phyloP scores from a whole-genome alignment of 2,329 filamentous ascomycete genomes.

The Cladophialophora psammophila region DNA sequence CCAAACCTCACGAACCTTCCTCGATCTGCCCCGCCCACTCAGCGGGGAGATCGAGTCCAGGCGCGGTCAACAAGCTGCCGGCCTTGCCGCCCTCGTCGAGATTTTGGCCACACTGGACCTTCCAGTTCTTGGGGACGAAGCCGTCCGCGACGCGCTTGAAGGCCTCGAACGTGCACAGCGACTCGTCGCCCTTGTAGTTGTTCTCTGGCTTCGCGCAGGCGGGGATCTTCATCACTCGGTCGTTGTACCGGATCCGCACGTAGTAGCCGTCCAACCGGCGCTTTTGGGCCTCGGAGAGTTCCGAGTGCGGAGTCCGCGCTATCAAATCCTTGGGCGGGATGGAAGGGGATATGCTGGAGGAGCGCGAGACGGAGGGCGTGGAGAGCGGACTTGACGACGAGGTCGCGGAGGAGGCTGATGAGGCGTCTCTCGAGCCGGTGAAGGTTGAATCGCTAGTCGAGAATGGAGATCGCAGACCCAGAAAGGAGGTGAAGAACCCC shows the following conservation, averaged over 20 bases:
- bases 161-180: conserved; percentile 87
- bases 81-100: conserved; percentile 51
- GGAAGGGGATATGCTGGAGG: conserved; percentile 26
- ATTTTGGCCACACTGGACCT: conserved; percentile 65
- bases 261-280: conserved; percentile 75
- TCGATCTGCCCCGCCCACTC: conserved; percentile 37
- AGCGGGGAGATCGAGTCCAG: conserved; percentile 24
- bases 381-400: conserved; percentile 29
- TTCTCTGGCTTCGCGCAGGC: conserved; percentile 79
- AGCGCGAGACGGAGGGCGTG: conserved; percentile 40
- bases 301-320: conserved; percentile 65
- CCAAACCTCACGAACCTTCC: conserved; percentile 24
- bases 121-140: conserved; percentile 84
- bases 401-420: conserved; percentile 16
- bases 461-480: conserved; percentile 44
- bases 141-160: conserved; percentile 94
- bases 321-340: conserved; percentile 50
- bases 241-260: conserved; percentile 91
- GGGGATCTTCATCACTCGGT: conserved; percentile 79
- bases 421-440: conserved; percentile 14
- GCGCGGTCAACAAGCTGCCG: conserved; percentile 5
- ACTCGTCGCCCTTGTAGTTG: conserved; percentile 84
- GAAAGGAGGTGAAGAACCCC: conserved; percentile 38
- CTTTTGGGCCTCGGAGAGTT: conserved; percentile 66
- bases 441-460: conserved; percentile 26